phyloP scores from a whole-genome alignment of 305 asterid species.

The Coffea humblotiana region DNA sequence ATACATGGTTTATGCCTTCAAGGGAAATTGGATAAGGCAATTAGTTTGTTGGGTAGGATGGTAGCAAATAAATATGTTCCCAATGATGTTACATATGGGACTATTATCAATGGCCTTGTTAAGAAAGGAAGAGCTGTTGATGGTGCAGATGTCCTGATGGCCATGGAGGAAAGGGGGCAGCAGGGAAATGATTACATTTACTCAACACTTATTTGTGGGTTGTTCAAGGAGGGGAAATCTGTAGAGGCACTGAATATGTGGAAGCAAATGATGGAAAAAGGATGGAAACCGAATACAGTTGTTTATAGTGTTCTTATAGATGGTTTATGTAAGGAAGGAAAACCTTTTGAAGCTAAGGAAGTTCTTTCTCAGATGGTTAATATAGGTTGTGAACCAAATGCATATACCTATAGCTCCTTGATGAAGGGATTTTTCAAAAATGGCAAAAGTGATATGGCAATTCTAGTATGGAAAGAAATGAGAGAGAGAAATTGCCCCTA shows the following conservation, averaged over 20 bases:
- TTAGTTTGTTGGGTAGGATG: slow-evolving; percentile 71
- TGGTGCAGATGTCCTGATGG: slow-evolving; percentile 50
- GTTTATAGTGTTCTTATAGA: slow-evolving; percentile 82
- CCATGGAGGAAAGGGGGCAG: slow-evolving; percentile 78
- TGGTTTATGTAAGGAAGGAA: slow-evolving; percentile 72
- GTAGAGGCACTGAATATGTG: slow-evolving; percentile 66
- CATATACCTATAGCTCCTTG: slow-evolving; percentile 69
- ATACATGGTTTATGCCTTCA: slow-evolving; percentile 81
- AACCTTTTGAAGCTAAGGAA: slow-evolving; percentile 64
- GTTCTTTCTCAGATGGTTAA: slow-evolving; percentile 56
- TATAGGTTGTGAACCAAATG: slow-evolving; percentile 65
- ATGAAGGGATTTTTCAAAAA: slow-evolving; percentile 79
- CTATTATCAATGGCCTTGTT: slow-evolving; percentile 77
- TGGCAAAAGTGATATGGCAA: slow-evolving; percentile 62
- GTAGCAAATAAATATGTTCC: slow-evolving; percentile 62
- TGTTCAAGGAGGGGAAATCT: slow-evolving; percentile 68
- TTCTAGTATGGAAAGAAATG: slow-evolving; percentile 71
- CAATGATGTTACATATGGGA: slow-evolving; percentile 75
- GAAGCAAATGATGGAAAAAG: slow-evolving; percentile 64
- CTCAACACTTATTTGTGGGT: slow-evolving; percentile 78
- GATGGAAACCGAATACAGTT: slow-evolving; percentile 66
- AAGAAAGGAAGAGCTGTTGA: slow-evolving; percentile 69
- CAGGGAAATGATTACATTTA: slow-evolving; percentile 56
- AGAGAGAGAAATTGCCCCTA: slow-evolving; percentile 42
- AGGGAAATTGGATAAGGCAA: slow-evolving; percentile 85